Evolutionary conservation across 2,329 filamentous ascomycete genomes (phyloP), one percentile per base, ranked within the genome.

Genomic region (Epichloe amarillans): DNA sequence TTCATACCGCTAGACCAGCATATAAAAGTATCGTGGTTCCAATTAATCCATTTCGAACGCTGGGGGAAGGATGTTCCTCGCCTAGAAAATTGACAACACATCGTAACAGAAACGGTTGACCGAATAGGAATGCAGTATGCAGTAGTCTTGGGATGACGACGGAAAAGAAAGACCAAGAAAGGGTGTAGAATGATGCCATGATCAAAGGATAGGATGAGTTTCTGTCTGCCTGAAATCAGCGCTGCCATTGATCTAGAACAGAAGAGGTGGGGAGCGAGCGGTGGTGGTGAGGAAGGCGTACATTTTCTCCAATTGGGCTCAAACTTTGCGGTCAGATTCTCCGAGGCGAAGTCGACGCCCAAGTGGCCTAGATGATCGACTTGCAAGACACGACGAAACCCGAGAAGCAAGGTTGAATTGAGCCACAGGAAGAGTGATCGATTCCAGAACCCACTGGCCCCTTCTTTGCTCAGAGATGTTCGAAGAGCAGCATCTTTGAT

Each of bases 21-120:
- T 71, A 72, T 8, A 71, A 62, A 4, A 71, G 50, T 7, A 62
- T 52, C 6, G 64, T 65, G 0, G 69, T 69, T 1, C 62, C 67
- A 48, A 73, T 67, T 15, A 73, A 61, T 0, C 62, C 57, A 49
- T 63, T 58, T 23, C 62, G 57, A 47, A 59, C 51, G 46, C 56
- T 58, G 35, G 58, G 23, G 21, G 55, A 52, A 41, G 53, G 39
- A 40, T 57, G 42, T 19, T 51, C 43, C 42, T 61, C 19, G 19
- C 59, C 47, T 38, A 64, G 52, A 45, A 63, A 62, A 4, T 56
- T 43, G 3, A 70, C 52, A 0, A 67, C 53, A 2, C 56, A 57
- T 37, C 57, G 50, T 43, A 72, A 60, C 26, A 72, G 57, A n/a
- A 71, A 66, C 0, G 69, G 69, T 52, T 72, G 69, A 11, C 61